Conservation (phyloP, 2,329 filamentous ascomycete species). For the Biscogniauxia mediterranea region DNA sequence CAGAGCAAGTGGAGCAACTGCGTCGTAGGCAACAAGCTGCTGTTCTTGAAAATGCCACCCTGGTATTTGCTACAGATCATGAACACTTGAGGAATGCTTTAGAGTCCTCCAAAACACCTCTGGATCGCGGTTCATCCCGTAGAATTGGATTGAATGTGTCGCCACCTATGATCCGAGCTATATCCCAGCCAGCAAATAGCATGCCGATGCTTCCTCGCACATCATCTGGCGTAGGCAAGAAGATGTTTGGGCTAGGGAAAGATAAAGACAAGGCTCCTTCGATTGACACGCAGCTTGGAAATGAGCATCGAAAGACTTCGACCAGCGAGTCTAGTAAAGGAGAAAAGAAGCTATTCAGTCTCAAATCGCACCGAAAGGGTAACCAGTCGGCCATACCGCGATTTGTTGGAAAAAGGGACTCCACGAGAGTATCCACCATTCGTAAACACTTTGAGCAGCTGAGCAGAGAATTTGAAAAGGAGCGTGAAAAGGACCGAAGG, state of each 20-base stretch:
- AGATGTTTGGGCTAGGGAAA: slow-evolving; percentile 32
- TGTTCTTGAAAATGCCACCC: slow-evolving; percentile 30
- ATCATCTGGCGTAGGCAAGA: slow-evolving; percentile 45
- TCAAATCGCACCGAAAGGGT: slow-evolving; percentile 65
- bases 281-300: slow-evolving; percentile 26
- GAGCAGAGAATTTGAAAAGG: slow-evolving; percentile 93
- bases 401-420: slow-evolving; percentile 73
- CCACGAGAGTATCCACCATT: slow-evolving; percentile 83
- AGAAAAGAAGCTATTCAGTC: slow-evolving; percentile 67
- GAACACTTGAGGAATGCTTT: slow-evolving; percentile 10
- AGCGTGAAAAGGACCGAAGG: slow-evolving; percentile 81
- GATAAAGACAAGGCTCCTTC: slow-evolving; percentile 27
- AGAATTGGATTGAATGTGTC: slow-evolving; percentile 46
- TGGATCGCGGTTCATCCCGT: slow-evolving; percentile 42
- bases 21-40: slow-evolving; percentile 47
- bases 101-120: slow-evolving; percentile 20
- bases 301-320: slow-evolving; percentile 33
- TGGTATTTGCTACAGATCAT: slow-evolving; percentile 21
- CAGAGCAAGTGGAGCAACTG: slow-evolving; percentile 39
- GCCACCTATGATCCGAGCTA: slow-evolving; percentile 52
- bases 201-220: slow-evolving; percentile 44
- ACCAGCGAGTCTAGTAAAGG: slow-evolving; percentile 44
- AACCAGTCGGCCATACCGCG: slow-evolving; percentile 81
- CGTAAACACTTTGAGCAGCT: slow-evolving; percentile 96
- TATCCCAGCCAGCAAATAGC: slow-evolving; percentile 47